Conservation (phyloP, 768 basidiomycete genomes). For the Chalciporus pseudorubinellus region DNA sequence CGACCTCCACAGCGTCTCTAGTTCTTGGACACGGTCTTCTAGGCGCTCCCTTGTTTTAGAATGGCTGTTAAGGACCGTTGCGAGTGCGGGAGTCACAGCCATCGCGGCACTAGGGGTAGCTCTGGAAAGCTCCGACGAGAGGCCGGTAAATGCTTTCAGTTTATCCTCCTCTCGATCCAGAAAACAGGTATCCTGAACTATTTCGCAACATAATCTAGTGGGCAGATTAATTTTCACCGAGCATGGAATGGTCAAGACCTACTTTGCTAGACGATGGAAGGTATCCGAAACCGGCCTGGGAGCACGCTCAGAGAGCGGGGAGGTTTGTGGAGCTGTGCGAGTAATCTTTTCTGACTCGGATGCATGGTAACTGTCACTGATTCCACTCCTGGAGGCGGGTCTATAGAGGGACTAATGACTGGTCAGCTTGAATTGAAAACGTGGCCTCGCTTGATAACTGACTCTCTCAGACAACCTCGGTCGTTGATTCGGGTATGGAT, state of each 20-base stretch:
- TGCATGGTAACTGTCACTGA: slow-evolving; percentile 3
- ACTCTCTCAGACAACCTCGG: slow-evolving; percentile 27
- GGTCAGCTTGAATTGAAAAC: slow-evolving; percentile 10
- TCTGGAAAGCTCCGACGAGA: slow-evolving; percentile 47
- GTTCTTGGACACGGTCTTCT: slow-evolving; percentile 38
- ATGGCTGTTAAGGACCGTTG: slow-evolving; percentile 43
- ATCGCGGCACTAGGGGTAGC: slow-evolving; percentile 42
- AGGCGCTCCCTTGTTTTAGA: slow-evolving; percentile 42
- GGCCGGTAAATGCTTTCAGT: slow-evolving; percentile 46
- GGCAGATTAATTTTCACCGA: slow-evolving; percentile 10
- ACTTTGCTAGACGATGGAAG: slow-evolving; percentile 42
- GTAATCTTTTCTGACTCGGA: slow-evolving; percentile 8
- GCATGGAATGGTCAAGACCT: slow-evolving; percentile 10
- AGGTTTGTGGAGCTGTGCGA: neutral
- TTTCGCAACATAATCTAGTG: slow-evolving; percentile 44
- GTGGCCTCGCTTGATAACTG: slow-evolving; percentile 7
- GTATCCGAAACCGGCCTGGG: slow-evolving; percentile 23
- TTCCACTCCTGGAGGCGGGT: slow-evolving; percentile 6
- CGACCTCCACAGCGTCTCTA: slow-evolving; percentile 47
- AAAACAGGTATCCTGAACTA: slow-evolving; percentile 41
- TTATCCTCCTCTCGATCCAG: slow-evolving; percentile 47
- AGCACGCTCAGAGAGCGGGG: slow-evolving; percentile 1
- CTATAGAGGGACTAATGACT: slow-evolving; percentile 11
- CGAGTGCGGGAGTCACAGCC: slow-evolving; percentile 44
- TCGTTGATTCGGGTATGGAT: slow-evolving; percentile 29